Base-by-base conservation (phyloP, 805 yeast genomes). In the Ogataea degrootiae region DNA sequence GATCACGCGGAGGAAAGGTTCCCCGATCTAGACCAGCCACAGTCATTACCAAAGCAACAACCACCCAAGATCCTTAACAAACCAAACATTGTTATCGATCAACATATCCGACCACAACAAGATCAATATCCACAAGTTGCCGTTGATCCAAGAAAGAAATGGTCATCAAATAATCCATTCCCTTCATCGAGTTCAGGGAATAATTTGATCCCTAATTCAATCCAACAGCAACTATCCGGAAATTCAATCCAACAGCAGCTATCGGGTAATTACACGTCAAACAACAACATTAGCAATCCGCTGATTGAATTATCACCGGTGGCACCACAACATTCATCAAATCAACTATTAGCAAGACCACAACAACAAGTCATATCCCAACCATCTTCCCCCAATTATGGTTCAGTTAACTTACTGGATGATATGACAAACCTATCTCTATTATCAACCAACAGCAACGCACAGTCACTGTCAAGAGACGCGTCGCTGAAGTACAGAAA, bases 1-100 rank as follows among this genome's bases (percentile, higher is more conserved):
- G 74, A 67, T 6, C 62, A 74, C 34, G 77, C 73, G 1, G 83
- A 77, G 55, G 74, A 74, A 47, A 62, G 83, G 42, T 80, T 71
- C 53, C 85, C 65, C 5, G 59, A 51, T 31, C 26, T 57, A 12
- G 51, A 45, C 16, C 43, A 38, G 12, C 41, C 43, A 9, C 42
- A 38, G 3, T 42, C 45, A 39, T 21, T 43, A 37, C n/a, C 34
- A 33, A 38, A 35, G 6, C 45, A 35, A 38, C 67, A 37, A 21
- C 40, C 21, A 15, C 11, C 17, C 36, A 34, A 34, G 29, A 2
- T 23, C 12, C 4, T n/a, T 23, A 21, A 17, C 5, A 39, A 22
- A 40, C 57, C 59, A 14, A 43, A 45, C 34, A 53, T 52, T 12
- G 42, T 48, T 21, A 48, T 49, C 29, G 54, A 48, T 26, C 47